Evolutionary conservation across 2,329 filamentous ascomycete genomes (phyloP).

Genomic region (Chrysoporthe deuterocubensis): DNA sequence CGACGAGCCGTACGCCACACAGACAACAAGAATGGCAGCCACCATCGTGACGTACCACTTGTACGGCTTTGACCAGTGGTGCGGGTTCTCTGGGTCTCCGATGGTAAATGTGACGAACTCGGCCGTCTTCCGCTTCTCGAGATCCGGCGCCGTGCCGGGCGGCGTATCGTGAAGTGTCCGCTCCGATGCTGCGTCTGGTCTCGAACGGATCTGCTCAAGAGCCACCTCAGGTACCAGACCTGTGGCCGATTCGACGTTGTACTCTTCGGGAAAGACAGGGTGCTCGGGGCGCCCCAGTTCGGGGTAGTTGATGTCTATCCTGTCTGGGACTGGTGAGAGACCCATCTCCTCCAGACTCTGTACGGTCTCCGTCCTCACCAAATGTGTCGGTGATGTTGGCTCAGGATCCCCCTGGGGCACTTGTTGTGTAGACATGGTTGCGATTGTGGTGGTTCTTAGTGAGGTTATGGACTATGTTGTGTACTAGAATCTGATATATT

Average conservation of each 20-base stretch:
- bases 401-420: not conserved
- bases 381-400: not conserved
- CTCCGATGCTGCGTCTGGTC: not conserved
- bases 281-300: constrained; percentile 5
- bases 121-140: constrained; percentile 3
- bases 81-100: constrained; percentile 2
- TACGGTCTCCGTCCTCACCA: constrained; percentile 2
- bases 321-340: not conserved
- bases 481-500: too few relatives aligned
- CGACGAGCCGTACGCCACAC: constrained; percentile 10
- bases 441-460: not conserved
- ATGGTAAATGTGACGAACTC: constrained; percentile 16
- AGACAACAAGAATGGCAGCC: constrained; percentile 1
- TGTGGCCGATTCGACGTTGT: not conserved
- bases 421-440: constrained; percentile 6
- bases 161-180: not conserved
- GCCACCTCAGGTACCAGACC: constrained; percentile 10
- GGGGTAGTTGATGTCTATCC: constrained; percentile 7
- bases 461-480: too few relatives aligned
- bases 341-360: constrained; percentile 10
- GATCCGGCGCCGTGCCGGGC: not conserved
- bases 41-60: constrained; percentile 15
- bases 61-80: constrained; percentile 8
- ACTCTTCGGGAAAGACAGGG: constrained; percentile 8
- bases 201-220: constrained; percentile 11